Evolutionary conservation across 2,329 filamentous ascomycete genomes (phyloP).

Genomic region (Scedosporium minutisporum): DNA sequence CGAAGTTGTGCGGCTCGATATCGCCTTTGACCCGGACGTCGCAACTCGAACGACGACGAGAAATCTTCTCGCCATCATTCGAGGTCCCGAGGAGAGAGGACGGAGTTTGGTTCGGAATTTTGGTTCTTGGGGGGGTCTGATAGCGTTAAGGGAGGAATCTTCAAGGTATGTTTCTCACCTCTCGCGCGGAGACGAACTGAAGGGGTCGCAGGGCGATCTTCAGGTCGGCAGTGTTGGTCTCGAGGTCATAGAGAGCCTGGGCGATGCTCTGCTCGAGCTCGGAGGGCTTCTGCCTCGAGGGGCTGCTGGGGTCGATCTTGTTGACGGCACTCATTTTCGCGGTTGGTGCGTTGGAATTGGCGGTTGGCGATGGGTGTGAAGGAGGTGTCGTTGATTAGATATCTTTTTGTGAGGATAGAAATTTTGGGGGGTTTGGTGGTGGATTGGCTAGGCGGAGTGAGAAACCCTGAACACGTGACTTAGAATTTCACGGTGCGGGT

Average conservation of each 20-base stretch:
- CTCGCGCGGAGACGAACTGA: conserved; percentile 97
- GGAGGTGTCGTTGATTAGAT: conserved; percentile 11
- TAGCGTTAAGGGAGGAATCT: not conserved
- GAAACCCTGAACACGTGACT: conserved; percentile 6
- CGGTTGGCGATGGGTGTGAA: conserved; percentile 16
- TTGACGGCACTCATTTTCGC: conserved; percentile 68
- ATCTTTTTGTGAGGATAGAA: conserved; percentile 2
- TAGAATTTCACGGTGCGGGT: not conserved
- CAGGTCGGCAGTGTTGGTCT: conserved; percentile 98
- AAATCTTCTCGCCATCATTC: not conserved
- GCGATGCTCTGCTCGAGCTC: conserved; percentile 97
- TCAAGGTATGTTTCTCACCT: conserved; percentile 62
- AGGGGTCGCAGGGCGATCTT: conserved; percentile 92
- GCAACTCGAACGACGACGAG: not conserved
- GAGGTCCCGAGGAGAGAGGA: not conserved
- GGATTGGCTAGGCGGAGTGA: not conserved
- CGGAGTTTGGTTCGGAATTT: not conserved
- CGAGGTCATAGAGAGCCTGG: conserved; percentile 94
- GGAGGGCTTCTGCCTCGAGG: conserved; percentile 88
- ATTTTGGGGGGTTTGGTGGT: conserved; percentile 5
- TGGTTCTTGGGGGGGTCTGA: not conserved
- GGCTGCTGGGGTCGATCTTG: conserved; percentile 98
- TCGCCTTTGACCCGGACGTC: not conserved
- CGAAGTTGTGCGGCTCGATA: not conserved
- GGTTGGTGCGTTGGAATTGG: conserved; percentile 23